Evolutionary conservation across 1,284 basidiomycete species (phyloP).

Genomic region (Tilletia caries): DNA sequence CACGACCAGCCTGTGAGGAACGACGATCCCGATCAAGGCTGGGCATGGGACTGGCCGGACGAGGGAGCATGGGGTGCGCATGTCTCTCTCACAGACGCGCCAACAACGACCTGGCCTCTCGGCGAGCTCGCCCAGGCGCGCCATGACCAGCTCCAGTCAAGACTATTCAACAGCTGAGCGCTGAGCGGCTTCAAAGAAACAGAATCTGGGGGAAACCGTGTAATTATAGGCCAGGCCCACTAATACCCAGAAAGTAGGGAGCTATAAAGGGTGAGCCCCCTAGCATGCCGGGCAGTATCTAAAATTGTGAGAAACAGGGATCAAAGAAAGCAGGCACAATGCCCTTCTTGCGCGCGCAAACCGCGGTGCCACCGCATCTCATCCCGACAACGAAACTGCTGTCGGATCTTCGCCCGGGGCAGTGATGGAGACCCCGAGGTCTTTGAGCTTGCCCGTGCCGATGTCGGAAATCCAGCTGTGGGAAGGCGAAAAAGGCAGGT

Average conservation of each 20-base stretch:
- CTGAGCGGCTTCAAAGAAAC: background rate
- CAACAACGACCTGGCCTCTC: slow-evolving; percentile 88
- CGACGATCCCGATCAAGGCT: slow-evolving; percentile 29
- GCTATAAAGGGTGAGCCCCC: too few relatives aligned
- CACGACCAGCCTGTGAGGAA: slow-evolving; percentile 23
- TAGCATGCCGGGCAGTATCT: too few relatives aligned
- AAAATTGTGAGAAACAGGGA: too few relatives aligned
- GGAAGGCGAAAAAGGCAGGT: slow-evolving; percentile 1
- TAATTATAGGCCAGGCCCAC: too few relatives aligned
- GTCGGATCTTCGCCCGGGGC: background rate
- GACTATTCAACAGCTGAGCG: slow-evolving; percentile 75
- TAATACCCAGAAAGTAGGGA: too few relatives aligned
- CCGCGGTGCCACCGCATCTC: too few relatives aligned
- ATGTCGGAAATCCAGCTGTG: slow-evolving; percentile 47
- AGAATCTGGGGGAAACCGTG: too few relatives aligned
- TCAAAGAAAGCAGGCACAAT: too few relatives aligned
- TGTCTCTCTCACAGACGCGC: slow-evolving; percentile 49
- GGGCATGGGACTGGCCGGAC: slow-evolving; percentile 50
- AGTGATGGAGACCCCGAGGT: slow-evolving; percentile 25
- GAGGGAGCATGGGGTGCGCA: slow-evolving; percentile 48
- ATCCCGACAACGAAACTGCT: too few relatives aligned
- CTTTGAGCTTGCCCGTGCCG: slow-evolving; percentile 33
- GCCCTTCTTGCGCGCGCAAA: too few relatives aligned
- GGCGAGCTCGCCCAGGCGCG: slow-evolving; percentile 87
- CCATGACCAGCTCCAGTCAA: slow-evolving; percentile 90